These are phyloP conservation scores for Dictyophora rubrovolvata DNA, from an alignment of 768 basidiomycete species.

Conservation along the genomic window DNA sequence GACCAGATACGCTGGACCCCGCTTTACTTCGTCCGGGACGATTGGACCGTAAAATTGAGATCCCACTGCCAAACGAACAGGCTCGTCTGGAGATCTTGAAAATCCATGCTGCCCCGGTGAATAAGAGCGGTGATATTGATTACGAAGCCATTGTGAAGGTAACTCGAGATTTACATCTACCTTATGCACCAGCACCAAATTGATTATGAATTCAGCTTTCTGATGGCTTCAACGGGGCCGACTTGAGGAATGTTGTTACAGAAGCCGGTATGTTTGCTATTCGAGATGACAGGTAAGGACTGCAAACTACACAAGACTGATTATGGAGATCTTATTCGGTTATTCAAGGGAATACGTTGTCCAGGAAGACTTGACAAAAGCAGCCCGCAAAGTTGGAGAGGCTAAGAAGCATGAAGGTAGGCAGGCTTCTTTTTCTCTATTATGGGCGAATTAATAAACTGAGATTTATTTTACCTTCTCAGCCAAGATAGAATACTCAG, in stretches of 20 bases:
- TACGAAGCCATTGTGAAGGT: constrained; percentile 98
- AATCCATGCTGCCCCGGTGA: constrained; percentile 90
- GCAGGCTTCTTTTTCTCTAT: constrained; percentile 20
- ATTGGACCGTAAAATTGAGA: constrained; percentile 94
- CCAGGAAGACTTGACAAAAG: constrained; percentile 95
- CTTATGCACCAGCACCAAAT: background rate
- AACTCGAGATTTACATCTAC: constrained; percentile 5
- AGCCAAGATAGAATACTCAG: constrained; percentile 19
- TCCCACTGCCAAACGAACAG: constrained; percentile 95
- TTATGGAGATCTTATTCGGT: constrained; percentile 4
- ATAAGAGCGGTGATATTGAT: constrained; percentile 92
- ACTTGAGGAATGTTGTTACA: constrained; percentile 88
- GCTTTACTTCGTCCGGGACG: constrained; percentile 93
- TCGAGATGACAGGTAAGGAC: constrained; percentile 73
- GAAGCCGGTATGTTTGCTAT: constrained; percentile 99
- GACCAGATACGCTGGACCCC: constrained; percentile 96
- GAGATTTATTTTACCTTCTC: background rate
- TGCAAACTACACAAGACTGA: background rate
- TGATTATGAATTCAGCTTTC: constrained; percentile 42
- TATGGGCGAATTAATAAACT: background rate
- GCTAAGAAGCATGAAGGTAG: constrained; percentile 96
- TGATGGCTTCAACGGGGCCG: constrained; percentile 93
- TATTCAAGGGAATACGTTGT: constrained; percentile 66
- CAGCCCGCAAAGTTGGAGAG: constrained; percentile 88
- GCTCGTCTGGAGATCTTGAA: constrained; percentile 94